phyloP scores from a whole-genome alignment of 306 rosid genomes.

The Crataegus laevigata region DNA sequence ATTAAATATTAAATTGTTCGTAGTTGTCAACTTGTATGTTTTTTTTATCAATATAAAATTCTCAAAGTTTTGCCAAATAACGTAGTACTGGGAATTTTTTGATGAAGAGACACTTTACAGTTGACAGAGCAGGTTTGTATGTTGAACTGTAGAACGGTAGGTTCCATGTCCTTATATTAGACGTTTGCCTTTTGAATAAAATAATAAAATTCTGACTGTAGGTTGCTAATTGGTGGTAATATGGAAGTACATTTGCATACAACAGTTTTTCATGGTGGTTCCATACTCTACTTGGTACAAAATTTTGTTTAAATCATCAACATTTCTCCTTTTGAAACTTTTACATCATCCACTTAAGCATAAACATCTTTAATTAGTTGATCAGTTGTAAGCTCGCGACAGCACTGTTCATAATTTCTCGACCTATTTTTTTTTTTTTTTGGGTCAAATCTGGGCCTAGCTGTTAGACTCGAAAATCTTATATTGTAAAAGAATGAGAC shows the following conservation, averaged over 20 bases:
- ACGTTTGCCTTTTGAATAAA: not conserved
- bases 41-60: not conserved
- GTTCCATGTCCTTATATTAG: not conserved
- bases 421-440: too few species aligned
- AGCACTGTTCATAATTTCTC: not conserved
- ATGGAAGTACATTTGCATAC: not conserved
- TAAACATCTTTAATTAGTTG: not conserved
- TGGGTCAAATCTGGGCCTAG: too few species aligned
- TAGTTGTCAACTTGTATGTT: not conserved
- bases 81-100: not conserved
- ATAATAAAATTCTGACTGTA: not conserved
- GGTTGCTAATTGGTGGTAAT: not conserved
- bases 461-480: too few species aligned
- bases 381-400: not conserved
- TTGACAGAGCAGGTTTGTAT: not conserved
- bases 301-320: too few species aligned
- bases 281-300: not conserved
- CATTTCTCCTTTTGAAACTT: not conserved
- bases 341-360: not conserved
- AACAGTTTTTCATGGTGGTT: not conserved
- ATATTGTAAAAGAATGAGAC: too few species aligned
- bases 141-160: conserved; percentile 4
- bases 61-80: not conserved
- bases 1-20: not conserved
- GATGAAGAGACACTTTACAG: not conserved